A percentile compares a stretch with the other conserved stretches of the same genome.
Conservation (phyloP, 108 stramenopile species). For the Asterionellopsis glacialis region DNA sequence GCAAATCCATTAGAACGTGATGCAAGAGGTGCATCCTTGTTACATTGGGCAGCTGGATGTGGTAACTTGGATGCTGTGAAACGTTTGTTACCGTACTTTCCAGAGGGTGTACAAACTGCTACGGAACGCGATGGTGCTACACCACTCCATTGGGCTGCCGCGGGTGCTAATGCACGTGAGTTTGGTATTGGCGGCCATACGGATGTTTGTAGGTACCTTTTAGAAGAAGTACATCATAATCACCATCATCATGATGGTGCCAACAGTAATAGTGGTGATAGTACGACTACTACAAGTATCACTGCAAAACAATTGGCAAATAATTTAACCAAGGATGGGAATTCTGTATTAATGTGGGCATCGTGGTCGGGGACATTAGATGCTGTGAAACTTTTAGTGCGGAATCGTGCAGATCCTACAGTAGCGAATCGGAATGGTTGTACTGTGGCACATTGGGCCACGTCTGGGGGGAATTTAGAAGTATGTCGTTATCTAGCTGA, state of each 20-base stretch:
- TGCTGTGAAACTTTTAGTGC: conserved; percentile 61
- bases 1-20: conserved; percentile 73
- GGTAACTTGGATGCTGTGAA: conserved; percentile 56
- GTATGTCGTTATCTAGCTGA: conserved; percentile 70
- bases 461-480: conserved; percentile 45
- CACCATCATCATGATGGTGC: neutral
- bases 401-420: conserved; percentile 51
- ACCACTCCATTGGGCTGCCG: conserved; percentile 78
- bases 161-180: conserved; percentile 64
- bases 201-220: conserved; percentile 46
- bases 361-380: conserved; percentile 74
- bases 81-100: conserved; percentile 33
- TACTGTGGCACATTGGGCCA: conserved; percentile 77
- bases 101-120: conserved; percentile 15
- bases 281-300: conserved; percentile 3
- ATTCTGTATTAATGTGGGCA: conserved; percentile 84
- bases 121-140: conserved; percentile 67
- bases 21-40: conserved; percentile 52
- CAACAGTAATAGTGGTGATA: neutral
- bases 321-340: conserved; percentile 70
- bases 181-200: conserved; percentile 74
- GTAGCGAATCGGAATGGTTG: conserved; percentile 74
- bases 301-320: conserved; percentile 45
- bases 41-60: conserved; percentile 81
- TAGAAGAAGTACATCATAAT: conserved; percentile 19